phyloP scores from a whole-genome alignment of 1,139 yeast genomes.

The Pneumocystis jirovecii region DNA sequence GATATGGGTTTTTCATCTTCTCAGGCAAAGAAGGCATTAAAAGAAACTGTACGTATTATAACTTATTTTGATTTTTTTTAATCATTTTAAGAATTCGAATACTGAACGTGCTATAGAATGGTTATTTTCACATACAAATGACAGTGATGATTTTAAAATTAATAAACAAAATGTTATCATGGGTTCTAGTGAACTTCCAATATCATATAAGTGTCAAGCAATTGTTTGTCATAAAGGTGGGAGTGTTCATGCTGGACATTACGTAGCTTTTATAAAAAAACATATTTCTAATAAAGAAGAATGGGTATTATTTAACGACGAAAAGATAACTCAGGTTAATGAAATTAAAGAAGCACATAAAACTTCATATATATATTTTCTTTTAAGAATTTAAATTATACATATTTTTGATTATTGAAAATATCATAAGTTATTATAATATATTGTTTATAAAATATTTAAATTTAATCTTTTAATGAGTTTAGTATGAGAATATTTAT shows the following conservation, averaged over 20 bases:
- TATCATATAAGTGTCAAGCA: slow-evolving; percentile 43
- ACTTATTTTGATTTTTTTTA: neutral
- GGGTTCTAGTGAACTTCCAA: slow-evolving; percentile 20
- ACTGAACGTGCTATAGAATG: slow-evolving; percentile 75
- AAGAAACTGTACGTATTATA: slow-evolving; percentile 26
- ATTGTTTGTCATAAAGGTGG: slow-evolving; percentile 89
- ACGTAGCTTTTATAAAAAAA: slow-evolving; percentile 63
- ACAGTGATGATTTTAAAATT: slow-evolving; percentile 24
- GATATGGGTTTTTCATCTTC: slow-evolving; percentile 65
- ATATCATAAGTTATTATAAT: neutral
- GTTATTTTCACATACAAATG: slow-evolving; percentile 68
- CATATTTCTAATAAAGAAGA: slow-evolving; percentile 26
- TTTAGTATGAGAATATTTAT: too few species aligned
- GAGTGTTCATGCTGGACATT: slow-evolving; percentile 91
- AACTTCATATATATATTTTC: slow-evolving; percentile 34
- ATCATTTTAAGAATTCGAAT: slow-evolving; percentile 29
- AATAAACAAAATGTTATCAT: slow-evolving; percentile 13
- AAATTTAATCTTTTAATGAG: too few species aligned
- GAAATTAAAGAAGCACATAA: slow-evolving; percentile 45
- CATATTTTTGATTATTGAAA: neutral
- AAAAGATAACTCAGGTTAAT: slow-evolving; percentile 66
- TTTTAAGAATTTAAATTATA: slow-evolving; percentile 11
- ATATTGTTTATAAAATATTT: neutral
- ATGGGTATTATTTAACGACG: slow-evolving; percentile 92
- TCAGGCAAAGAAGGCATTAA: slow-evolving; percentile 55